phyloP scores from a whole-genome alignment of 768 basidiomycete species.

The Ramaria sp. region DNA sequence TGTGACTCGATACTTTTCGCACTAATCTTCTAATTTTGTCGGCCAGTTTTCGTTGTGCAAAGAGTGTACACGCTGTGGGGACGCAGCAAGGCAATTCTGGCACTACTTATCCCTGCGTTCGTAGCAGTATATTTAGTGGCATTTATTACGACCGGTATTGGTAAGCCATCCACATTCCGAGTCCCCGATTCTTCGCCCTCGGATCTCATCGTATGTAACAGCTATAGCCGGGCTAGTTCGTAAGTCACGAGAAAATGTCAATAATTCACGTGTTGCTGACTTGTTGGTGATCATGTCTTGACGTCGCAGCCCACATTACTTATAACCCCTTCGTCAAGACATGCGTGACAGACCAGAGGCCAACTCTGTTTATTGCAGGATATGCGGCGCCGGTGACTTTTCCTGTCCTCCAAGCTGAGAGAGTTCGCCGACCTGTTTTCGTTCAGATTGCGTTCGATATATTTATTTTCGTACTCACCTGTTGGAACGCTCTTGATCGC shows the following conservation, averaged over 20 bases:
- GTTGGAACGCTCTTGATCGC: conserved; percentile 25
- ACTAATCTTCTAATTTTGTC: background rate
- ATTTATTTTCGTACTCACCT: conserved; percentile 16
- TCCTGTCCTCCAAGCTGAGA: no score
- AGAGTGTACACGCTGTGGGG: conserved; percentile 5
- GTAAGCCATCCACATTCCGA: background rate
- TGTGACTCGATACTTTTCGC: background rate
- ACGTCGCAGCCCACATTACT: background rate
- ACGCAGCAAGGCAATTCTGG: background rate
- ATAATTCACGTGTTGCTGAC: background rate
- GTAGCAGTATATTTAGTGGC: background rate
- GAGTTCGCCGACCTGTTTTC: background rate
- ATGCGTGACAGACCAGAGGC: background rate
- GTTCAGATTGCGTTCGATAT: background rate
- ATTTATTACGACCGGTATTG: background rate
- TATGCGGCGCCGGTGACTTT: background rate
- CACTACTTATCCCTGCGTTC: background rate
- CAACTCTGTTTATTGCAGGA: background rate
- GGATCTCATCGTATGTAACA: background rate
- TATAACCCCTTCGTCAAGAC: background rate
- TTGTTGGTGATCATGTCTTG: background rate
- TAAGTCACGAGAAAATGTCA: background rate
- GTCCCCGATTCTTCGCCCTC: background rate
- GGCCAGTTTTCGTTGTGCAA: conserved; percentile 1
- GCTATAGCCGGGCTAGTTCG: background rate